Evolutionary conservation across 192 early-diverging fungal species (phyloP).

Genomic region (Podila epigama): DNA sequence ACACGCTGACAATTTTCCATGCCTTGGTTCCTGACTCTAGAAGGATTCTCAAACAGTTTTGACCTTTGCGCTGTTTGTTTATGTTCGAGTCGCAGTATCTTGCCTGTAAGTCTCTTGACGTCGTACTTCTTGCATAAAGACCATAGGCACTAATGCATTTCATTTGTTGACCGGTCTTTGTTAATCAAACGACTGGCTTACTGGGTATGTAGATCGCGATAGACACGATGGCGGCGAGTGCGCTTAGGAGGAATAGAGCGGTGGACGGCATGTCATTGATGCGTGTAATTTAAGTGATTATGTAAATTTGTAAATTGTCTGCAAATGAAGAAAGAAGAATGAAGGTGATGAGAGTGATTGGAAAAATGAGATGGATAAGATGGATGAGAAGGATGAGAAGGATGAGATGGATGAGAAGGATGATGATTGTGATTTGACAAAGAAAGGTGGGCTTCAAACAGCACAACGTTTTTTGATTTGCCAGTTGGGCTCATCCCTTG

Average conservation of each 20-base stretch:
- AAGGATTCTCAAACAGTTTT: slow-evolving; percentile 19
- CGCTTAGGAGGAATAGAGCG: slow-evolving; percentile 14
- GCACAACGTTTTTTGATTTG: slow-evolving; percentile 5
- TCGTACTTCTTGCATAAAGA: too few relatives aligned
- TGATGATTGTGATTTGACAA: too few relatives aligned
- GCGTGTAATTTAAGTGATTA: background rate
- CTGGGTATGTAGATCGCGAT: slow-evolving; percentile 40
- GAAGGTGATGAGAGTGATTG: background rate
- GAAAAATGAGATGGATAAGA: too few relatives aligned
- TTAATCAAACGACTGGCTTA: slow-evolving; percentile 8
- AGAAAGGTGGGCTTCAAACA: background rate
- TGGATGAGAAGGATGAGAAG: background rate
- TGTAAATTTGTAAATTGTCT: too few relatives aligned
- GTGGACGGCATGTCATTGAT: slow-evolving; percentile 16
- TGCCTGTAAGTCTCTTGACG: background rate
- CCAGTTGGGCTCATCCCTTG: too few relatives aligned
- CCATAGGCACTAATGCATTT: too few relatives aligned
- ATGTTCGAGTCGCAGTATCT: background rate
- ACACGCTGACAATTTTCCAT: slow-evolving; percentile 41
- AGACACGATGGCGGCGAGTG: slow-evolving; percentile 21
- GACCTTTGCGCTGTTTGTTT: slow-evolving; percentile 34
- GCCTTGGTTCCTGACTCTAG: slow-evolving; percentile 30
- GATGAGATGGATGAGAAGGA: too few relatives aligned
- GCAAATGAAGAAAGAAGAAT: background rate
- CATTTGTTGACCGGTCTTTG: too few relatives aligned